Evolutionary conservation across 345 rosid species (phyloP).

Genomic region (Rhodamnia argentea): DNA sequence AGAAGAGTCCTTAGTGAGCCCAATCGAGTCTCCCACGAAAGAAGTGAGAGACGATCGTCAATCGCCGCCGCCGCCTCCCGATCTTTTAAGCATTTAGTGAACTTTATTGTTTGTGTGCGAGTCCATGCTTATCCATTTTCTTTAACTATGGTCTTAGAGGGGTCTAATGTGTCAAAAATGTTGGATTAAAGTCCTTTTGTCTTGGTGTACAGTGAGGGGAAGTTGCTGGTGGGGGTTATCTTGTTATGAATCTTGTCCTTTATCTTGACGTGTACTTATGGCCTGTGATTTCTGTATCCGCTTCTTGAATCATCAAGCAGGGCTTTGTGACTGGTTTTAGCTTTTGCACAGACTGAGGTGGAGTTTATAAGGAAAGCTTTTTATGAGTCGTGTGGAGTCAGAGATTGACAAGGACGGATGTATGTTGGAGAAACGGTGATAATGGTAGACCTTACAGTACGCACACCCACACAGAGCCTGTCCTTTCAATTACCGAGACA

Average conservation of each 20-base stretch:
- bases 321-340: background rate
- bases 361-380: background rate
- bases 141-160: background rate
- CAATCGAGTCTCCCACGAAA: constrained; percentile 28
- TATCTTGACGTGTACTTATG: background rate
- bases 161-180: background rate
- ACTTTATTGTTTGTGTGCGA: background rate
- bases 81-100: background rate
- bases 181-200: background rate
- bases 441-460: background rate
- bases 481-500: background rate
- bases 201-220: background rate
- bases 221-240: background rate
- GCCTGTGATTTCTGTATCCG: background rate
- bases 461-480: background rate
- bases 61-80: background rate
- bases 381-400: background rate
- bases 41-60: constrained; percentile 28
- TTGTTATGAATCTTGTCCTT: background rate
- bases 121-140: background rate
- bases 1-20: constrained; percentile 17
- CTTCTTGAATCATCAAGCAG: background rate
- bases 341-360: background rate
- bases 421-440: background rate
- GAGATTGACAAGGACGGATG: background rate